These are phyloP conservation scores for Gloeophyllum trabeum DNA, from an alignment of 768 basidiomycete genomes.

Conservation along the genomic window DNA sequence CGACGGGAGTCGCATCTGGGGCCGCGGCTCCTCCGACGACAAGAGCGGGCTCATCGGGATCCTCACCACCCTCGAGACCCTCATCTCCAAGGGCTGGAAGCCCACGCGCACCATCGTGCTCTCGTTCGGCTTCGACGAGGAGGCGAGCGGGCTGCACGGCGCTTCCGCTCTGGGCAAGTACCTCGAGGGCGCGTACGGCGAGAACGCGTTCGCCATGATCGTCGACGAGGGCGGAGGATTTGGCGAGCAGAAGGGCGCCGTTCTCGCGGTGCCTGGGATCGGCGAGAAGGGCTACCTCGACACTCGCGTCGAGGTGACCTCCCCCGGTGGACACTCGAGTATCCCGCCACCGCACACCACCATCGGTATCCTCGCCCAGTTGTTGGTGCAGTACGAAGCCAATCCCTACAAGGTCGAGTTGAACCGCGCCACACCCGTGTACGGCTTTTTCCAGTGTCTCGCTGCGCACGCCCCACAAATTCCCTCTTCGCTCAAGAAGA, in stretches of 20 bases:
- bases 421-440: slow-evolving; percentile 19
- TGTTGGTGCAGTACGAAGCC: slow-evolving; percentile 36
- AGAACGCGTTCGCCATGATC: slow-evolving; percentile 38
- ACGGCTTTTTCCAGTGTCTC: slow-evolving; percentile 27
- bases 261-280: slow-evolving; percentile 20
- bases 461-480: slow-evolving; percentile 29
- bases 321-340: slow-evolving; percentile 44
- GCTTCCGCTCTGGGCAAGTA: slow-evolving; percentile 26
- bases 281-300: slow-evolving; percentile 34
- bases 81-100: slow-evolving; percentile 31
- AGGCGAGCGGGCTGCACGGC: slow-evolving; percentile 27
- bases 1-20: slow-evolving; percentile 27
- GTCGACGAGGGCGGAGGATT: slow-evolving; percentile 43
- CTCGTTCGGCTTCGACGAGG: slow-evolving; percentile 41
- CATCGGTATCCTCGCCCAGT: slow-evolving; percentile 40
- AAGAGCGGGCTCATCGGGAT: slow-evolving; percentile 22
- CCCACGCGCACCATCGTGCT: slow-evolving; percentile 31
- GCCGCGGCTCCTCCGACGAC: slow-evolving; percentile 23
- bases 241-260: slow-evolving; percentile 14
- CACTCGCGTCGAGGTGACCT: slow-evolving; percentile 27
- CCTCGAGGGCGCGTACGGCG: slow-evolving; percentile 34
- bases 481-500: slow-evolving; percentile 15
- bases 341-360: slow-evolving; percentile 39
- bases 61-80: slow-evolving; percentile 30
- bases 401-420: slow-evolving; percentile 26